Evolutionary conservation across 139 green algal species (phyloP).

Genomic region (Chlamydomonas sphaeroides): DNA sequence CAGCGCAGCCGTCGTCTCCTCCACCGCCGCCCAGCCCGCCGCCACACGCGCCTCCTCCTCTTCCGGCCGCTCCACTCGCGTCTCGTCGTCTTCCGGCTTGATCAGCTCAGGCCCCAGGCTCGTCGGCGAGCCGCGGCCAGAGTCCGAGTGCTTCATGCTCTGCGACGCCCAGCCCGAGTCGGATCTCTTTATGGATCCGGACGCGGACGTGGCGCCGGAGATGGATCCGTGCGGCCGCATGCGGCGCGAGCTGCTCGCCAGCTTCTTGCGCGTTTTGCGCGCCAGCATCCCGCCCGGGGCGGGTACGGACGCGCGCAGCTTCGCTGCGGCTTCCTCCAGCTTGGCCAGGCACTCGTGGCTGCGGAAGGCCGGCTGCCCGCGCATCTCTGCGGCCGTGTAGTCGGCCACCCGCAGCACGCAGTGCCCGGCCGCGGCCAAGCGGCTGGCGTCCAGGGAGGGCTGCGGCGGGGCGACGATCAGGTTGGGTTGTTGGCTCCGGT

Average conservation of each 20-base stretch:
- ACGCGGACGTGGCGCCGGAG: no score
- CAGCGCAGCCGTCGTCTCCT: constrained; percentile 8
- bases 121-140: no score
- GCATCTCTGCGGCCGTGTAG: background rate
- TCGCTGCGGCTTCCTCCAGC: background rate
- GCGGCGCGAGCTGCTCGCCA: no score
- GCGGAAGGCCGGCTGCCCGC: background rate
- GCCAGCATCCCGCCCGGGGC: no score
- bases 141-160: no score
- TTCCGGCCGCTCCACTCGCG: background rate
- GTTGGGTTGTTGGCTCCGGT: no score
- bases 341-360: background rate
- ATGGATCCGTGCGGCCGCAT: no score
- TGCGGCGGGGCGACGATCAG: no score
- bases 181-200: no score
- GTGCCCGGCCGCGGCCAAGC: background rate
- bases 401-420: constrained; percentile 7
- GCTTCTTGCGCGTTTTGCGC: background rate
- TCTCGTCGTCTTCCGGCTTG: background rate
- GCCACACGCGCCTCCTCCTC: constrained; percentile 2
- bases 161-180: no score
- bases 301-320: background rate
- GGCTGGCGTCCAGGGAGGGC: background rate
- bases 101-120: background rate
- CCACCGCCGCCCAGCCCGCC: constrained; percentile 18